phyloP scores from a whole-genome alignment of 768 basidiomycete species.

The Gyrodon lividus region DNA sequence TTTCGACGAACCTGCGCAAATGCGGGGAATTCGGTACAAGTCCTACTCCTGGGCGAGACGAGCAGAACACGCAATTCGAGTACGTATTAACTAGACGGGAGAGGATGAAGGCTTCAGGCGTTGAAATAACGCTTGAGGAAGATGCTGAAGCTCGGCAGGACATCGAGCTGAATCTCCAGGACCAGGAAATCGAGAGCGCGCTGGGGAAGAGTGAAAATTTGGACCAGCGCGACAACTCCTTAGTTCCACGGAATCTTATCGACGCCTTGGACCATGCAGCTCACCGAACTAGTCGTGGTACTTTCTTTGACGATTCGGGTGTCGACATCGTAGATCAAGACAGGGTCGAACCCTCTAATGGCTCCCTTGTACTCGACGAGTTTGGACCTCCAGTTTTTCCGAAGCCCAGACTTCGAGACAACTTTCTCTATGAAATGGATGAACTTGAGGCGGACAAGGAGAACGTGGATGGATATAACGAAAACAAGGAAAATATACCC shows the following conservation, averaged over 20 bases:
- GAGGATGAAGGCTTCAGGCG: slow-evolving; percentile 15
- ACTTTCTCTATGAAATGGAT: not conserved
- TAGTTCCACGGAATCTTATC: not conserved
- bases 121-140: not conserved
- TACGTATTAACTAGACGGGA: slow-evolving; percentile 29
- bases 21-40: slow-evolving; percentile 27
- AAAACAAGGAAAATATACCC: slow-evolving; percentile 20
- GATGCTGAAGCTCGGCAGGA: slow-evolving; percentile 1
- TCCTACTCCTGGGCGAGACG: slow-evolving; percentile 18
- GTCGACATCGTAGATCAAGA: slow-evolving; percentile 13
- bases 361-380: not conserved
- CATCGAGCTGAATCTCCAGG: not conserved
- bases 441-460: slow-evolving; percentile 13
- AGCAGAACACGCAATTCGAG: slow-evolving; percentile 12
- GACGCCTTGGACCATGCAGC: not conserved
- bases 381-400: slow-evolving; percentile 3
- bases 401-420: slow-evolving; percentile 9
- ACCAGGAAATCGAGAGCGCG: not conserved
- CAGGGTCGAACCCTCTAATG: slow-evolving; percentile 2
- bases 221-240: not conserved
- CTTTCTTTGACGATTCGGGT: slow-evolving; percentile 15
- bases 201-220: not conserved
- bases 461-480: slow-evolving; percentile 4
- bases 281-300: not conserved
- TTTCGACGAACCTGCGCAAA: slow-evolving; percentile 12